Base-by-base conservation (phyloP, 768 basidiomycete species). In the Leucocoprinus sp. region DNA sequence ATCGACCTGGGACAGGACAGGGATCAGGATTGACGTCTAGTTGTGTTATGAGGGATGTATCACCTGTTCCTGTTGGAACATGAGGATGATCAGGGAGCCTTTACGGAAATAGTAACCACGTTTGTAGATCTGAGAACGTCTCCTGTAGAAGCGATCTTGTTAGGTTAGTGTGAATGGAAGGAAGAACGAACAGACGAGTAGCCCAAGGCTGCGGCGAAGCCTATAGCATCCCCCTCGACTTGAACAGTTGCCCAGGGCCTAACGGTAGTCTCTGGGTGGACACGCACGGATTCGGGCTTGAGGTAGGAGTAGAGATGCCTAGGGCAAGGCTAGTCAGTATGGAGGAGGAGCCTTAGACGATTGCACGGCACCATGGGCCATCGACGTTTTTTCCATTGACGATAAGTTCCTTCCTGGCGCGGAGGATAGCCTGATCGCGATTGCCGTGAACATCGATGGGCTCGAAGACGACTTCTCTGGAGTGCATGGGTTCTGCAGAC, bases 51-150 rank as follows among this genome's bases (percentile, higher is more conserved):
- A 37, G 7, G 38, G 31, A 36, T 22, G 56, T 61, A 46, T 60
- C n/a, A 82, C 87, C 66, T 84, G 80, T 62, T 89, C 88, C 61
- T 89, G 84, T 61, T 89, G 86, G 59, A 84, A 87, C 80, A 90
- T 85, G 51, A 82, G 76, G 44, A 91, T 85, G 12, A 84, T 68
- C 9, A 91, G 67, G 14, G 68, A 57, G 1, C 86, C 87, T 46
- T 82, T 67, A 22, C 83, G 70, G 58, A 91, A 91, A 18, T 79
- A 64, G 57, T 85, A 90, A 23, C 88, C 88, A 33, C 77, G 76
- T 63, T 88, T 90, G 66, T 83, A 90, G 31, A 84, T 81, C 62
- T 89, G 83, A 12, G 82, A 81, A 39, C 82, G 73, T 29, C 75
- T 76, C 15, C 84, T 66, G 43, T 19, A 8, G 14, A 14, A 8